A percentile compares a stretch with the other conserved stretches of the same genome.
Evolutionary conservation across 805 yeast species (phyloP).

Genomic region (Barnettozyma botsteinii): DNA sequence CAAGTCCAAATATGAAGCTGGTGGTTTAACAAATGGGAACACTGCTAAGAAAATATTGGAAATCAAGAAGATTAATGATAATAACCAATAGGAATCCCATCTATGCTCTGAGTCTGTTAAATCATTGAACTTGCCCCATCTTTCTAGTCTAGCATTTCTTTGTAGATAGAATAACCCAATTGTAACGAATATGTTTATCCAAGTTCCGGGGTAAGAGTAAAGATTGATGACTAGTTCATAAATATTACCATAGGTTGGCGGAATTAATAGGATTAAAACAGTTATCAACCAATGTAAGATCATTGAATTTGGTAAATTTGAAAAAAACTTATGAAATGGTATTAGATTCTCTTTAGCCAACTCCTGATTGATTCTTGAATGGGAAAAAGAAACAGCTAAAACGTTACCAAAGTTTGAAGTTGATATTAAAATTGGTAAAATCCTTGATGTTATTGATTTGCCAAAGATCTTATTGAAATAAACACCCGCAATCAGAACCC

Average conservation of each 20-base stretch:
- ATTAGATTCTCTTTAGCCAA: conserved; percentile 44
- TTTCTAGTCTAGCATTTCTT: conserved; percentile 30
- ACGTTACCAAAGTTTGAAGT: conserved; percentile 60
- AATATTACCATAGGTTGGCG: conserved; percentile 58
- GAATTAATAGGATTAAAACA: conserved; percentile 41
- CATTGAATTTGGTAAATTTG: conserved; percentile 40
- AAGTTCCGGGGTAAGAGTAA: conserved; percentile 59
- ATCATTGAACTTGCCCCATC: conserved; percentile 32
- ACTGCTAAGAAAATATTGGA: conserved; percentile 47
- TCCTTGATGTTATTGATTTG: conserved; percentile 40
- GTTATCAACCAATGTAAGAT: conserved; percentile 52
- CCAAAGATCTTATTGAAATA: conserved; percentile 57
- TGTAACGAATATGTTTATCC: conserved; percentile 49
- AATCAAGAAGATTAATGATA: conserved; percentile 34
- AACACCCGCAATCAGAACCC: conserved; percentile 59
- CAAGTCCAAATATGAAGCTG: conserved; percentile 24
- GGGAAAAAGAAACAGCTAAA: conserved; percentile 58
- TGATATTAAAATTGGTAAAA: conserved; percentile 54
- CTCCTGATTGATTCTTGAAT: conserved; percentile 52
- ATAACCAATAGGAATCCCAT: conserved; percentile 26
- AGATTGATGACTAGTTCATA: conserved; percentile 59
- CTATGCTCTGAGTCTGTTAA: conserved; percentile 12
- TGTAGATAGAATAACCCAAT: conserved; percentile 50
- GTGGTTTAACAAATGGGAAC: conserved; percentile 54
- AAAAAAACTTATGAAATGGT: conserved; percentile 45